Evolutionary conservation across 805 yeast species (phyloP).

Genomic region (Metschnikowia borealis): DNA sequence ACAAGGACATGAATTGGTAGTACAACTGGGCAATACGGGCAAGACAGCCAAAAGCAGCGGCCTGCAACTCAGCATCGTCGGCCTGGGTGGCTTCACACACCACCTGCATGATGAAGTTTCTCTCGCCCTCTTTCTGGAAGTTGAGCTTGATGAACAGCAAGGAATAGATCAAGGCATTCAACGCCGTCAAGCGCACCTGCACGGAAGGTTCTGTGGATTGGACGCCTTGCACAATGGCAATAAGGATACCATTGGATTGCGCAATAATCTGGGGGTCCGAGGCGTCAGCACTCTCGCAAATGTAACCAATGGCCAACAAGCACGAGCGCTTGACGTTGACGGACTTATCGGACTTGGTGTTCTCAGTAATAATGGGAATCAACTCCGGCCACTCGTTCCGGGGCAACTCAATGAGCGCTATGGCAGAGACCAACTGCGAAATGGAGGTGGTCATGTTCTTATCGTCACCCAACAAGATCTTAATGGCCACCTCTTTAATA

Average conservation of each 20-base stretch:
- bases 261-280: slow-evolving; percentile 67
- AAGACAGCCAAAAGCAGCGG: slow-evolving; percentile 92
- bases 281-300: slow-evolving; percentile 93
- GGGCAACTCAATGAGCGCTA: slow-evolving; percentile 94
- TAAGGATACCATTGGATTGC: slow-evolving; percentile 87
- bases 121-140: slow-evolving; percentile 89
- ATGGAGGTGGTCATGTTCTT: slow-evolving; percentile 82
- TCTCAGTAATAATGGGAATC: slow-evolving; percentile 77
- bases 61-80: slow-evolving; percentile 73
- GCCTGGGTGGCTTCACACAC: slow-evolving; percentile 99
- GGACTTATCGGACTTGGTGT: slow-evolving; percentile 76
- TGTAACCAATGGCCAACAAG: slow-evolving; percentile 85
- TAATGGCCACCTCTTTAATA: slow-evolving; percentile 59
- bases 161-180: slow-evolving; percentile 87
- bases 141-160: slow-evolving; percentile 83
- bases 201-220: slow-evolving; percentile 73
- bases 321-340: slow-evolving; percentile 83
- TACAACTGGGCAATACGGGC: slow-evolving; percentile 88
- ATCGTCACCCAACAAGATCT: slow-evolving; percentile 59
- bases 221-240: slow-evolving; percentile 96
- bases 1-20: slow-evolving; percentile 84
- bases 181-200: slow-evolving; percentile 80
- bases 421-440: slow-evolving; percentile 93
- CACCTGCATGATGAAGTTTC: slow-evolving; percentile 97
- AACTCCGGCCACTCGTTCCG: slow-evolving; percentile 83